Conservation (phyloP, 1,139 yeast genomes). For the Candida frijolesensis region DNA sequence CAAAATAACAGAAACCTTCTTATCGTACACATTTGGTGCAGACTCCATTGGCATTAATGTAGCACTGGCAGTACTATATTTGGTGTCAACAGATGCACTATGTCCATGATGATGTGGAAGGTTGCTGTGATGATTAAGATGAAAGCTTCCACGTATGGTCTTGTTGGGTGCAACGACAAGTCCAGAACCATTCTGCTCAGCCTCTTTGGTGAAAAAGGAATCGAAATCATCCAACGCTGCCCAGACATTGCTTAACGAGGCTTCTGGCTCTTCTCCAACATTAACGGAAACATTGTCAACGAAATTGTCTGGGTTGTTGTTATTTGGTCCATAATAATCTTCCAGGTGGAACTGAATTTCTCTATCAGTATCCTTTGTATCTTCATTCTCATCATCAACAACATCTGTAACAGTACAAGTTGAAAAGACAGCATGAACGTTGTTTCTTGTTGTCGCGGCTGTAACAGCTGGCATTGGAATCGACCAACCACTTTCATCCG, state of each 20-base stretch:
- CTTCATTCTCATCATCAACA: conserved; percentile 31
- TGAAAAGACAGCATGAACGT: conserved; percentile 92
- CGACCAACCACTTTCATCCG: conserved; percentile 98
- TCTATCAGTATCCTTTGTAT: conserved; percentile 31
- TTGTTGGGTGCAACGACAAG: conserved; percentile 12
- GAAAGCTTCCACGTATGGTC: conserved; percentile 7
- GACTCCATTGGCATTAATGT: conserved; percentile 59
- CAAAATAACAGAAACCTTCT: conserved; percentile 73
- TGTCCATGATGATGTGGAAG: conserved; percentile 36
- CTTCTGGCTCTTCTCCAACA: conserved; percentile 64
- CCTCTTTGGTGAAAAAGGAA: conserved; percentile 83
- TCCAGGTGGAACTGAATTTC: conserved; percentile 67
- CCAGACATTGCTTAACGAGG: conserved; percentile 90
- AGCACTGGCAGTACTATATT: conserved; percentile 33
- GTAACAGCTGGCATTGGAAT: conserved; percentile 93
- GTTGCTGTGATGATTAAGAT: conserved; percentile 8
- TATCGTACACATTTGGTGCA: conserved; percentile 79
- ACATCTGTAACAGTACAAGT: conserved; percentile 57
- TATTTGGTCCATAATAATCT: conserved; percentile 55
- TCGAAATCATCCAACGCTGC: conserved; percentile 95
- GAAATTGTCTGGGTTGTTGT: conserved; percentile 28
- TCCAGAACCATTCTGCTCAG: conserved; percentile 25
- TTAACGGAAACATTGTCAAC: conserved; percentile 42
- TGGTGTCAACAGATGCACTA: conserved; percentile 54
- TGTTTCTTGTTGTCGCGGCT: conserved; percentile 84